Evolutionary conservation across 2,329 filamentous ascomycete species (phyloP), one percentile per base, ranked within the genome.

Genomic region (Beauveria medogensis): DNA sequence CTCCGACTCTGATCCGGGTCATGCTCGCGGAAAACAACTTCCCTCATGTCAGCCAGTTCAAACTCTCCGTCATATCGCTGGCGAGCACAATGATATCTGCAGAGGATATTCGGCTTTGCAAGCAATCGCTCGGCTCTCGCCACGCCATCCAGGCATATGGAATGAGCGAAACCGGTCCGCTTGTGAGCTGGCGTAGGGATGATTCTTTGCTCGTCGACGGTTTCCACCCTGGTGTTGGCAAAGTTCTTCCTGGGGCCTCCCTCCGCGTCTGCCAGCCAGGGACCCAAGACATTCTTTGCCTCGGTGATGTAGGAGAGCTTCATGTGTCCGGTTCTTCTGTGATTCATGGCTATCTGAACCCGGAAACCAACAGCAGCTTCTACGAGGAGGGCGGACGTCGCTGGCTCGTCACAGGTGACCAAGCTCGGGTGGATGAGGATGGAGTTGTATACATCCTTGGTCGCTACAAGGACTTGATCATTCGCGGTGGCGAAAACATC

Each of bases 391-490:
- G 68, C 2, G 63, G 59, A 2, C 69, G 69, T 2, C 66, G 65
- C 9, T 79, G 77, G 77, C 59, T 77, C 26, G 62, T 61, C 2
- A 77, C 75, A 1, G 77, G 77, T 0, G 77, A 79, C 53, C 74
- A 76, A 63, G 77, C 71, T 3, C 68, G 60, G 18, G 74, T 79
- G 54, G 70, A 75, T 40, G 65, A 70, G 5, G 63, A 74, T 8
- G 76, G 74, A 1, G 67, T 74, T 26, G 64, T 79, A 2, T 69
- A 72, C 54, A 71, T 79, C 30, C 63, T 74, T 3, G 77, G 76
- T 6, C 65, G 77, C 37, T 78, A 77, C 65, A 78, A 79, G 64
- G 77, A 79, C 53, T 59, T 78, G 34, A 77, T 78, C 40, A 78
- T 78, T 61, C 71, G 76, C 10, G 77, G 74, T 3, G 77, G 75